Base-by-base conservation (phyloP, 192 early-diverging fungal genomes). In the Thoreauomyces humboldtii region DNA sequence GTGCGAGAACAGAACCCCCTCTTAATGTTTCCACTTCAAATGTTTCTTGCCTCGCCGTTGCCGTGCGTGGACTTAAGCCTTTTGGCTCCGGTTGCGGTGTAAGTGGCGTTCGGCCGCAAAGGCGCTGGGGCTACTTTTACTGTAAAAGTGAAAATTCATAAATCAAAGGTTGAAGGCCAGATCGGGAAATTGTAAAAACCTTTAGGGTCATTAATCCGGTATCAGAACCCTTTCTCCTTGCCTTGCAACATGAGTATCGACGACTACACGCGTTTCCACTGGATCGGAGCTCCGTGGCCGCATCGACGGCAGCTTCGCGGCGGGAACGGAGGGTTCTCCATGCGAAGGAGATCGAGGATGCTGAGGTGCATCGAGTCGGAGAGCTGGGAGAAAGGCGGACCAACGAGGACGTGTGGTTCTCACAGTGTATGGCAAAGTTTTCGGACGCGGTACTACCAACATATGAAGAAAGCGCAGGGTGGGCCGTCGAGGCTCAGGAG, bases 261-360 rank as follows among this genome's bases (percentile, higher is more conserved):
- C 46, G 62, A 63, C 22, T 63, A 36, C 38, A n/a, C 53, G 24
- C 25, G 41, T n/a, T 63, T 37, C 62, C 48, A 63, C 29, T 63
- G 62, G 62, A 53, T 63, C 32, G 62, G 62, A 17, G 62, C 62
- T 3, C 62, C 62, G 15, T 63, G 62, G 62, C 62, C 62, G 11
- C 62, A 63, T 27, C 25, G 27, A 12, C 31, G 19, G 35, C 47
- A 63, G 14, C 33, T 63, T 17, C 25, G 36, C 19, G 62, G 62
- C 35, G 62, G 62, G 24, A 63, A 63, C 36, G 62, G 62, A 17
- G 62, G 62, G 6, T 53, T 63, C 34, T 53, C 46, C 17, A 50
- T 63, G 48, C 62, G 62, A 14, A 63, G 48, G 46, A 45, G 35
- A 33, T 63, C 62, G 1, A 28, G 62, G n/a, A 22, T 63, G 34